These are phyloP conservation scores for Ceratocystis cubensis DNA, from an alignment of 2,329 filamentous ascomycete genomes.

Conservation along the genomic window DNA sequence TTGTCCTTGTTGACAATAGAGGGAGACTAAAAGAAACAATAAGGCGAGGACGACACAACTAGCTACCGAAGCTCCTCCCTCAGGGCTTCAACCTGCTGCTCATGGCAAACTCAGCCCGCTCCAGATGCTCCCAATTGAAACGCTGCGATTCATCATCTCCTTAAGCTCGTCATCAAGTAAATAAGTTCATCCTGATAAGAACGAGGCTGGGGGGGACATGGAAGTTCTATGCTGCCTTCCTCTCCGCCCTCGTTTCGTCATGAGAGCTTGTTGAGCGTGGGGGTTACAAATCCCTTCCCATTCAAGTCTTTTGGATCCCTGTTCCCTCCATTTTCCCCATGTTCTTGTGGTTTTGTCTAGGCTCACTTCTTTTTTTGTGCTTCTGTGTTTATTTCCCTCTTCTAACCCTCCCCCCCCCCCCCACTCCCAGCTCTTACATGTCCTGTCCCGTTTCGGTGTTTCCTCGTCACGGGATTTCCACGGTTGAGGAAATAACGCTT, in stretches of 20 bases:
- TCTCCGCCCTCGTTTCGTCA: not conserved
- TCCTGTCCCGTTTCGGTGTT: not conserved
- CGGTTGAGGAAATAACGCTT: not conserved
- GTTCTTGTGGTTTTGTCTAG: not conserved
- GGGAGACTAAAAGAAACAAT: not conserved
- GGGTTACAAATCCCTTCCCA: not conserved
- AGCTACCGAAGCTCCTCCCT: not conserved
- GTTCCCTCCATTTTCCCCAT: not conserved
- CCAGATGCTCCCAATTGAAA: not conserved
- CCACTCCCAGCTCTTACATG: not conserved
- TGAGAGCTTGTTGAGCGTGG: not conserved
- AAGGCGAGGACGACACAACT: not conserved
- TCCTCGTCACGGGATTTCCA: not conserved
- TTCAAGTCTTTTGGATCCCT: not conserved
- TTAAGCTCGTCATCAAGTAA: not conserved
- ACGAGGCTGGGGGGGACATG: not conserved
- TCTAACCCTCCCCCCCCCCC: not conserved
- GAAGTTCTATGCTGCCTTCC: not conserved
- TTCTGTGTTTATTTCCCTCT: not conserved
- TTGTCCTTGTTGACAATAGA: not conserved
- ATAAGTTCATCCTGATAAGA: not conserved
- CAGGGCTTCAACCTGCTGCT: too few species aligned
- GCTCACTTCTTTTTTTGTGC: not conserved
- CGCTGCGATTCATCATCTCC: not conserved
- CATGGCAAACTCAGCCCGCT: too few species aligned